phyloP scores from a whole-genome alignment of 2,329 filamentous ascomycete species.

The Amphichorda felina region DNA sequence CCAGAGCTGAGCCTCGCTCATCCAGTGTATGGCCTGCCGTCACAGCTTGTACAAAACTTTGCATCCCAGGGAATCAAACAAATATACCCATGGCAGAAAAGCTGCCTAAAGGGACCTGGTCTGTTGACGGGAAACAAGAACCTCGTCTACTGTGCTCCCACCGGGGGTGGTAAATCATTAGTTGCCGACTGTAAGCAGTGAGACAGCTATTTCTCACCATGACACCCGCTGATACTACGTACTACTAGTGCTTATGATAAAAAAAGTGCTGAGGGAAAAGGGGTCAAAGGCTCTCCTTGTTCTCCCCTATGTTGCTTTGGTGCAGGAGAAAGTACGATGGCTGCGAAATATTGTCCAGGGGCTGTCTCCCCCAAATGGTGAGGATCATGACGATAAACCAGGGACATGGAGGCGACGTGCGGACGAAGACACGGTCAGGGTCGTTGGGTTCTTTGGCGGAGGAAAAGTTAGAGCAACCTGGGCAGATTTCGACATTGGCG shows the following conservation, averaged over 20 bases:
- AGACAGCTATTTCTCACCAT: background rate
- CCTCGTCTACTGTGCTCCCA: conserved; percentile 70
- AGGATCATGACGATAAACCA: conserved; percentile 16
- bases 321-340: conserved; percentile 71
- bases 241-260: conserved; percentile 46
- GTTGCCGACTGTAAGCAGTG: conserved; percentile 44
- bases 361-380: conserved; percentile 28
- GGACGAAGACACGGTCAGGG: conserved; percentile 46
- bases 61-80: conserved; percentile 52
- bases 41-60: conserved; percentile 51
- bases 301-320: conserved; percentile 66
- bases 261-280: conserved; percentile 51
- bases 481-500: conserved; percentile 65
- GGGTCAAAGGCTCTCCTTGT: conserved; percentile 59
- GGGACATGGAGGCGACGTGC: conserved; percentile 40
- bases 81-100: conserved; percentile 73
- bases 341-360: conserved; percentile 54
- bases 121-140: conserved; percentile 55
- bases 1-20: conserved; percentile 50
- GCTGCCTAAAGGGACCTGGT: conserved; percentile 56
- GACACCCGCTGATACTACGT: background rate
- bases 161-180: conserved; percentile 66
- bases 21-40: conserved; percentile 49
- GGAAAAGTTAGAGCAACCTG: conserved; percentile 55
- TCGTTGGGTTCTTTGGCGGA: conserved; percentile 66